These are phyloP conservation scores for Euphorbia pulcherrima DNA, from an alignment of 345 rosid species.

Conservation along the genomic window DNA sequence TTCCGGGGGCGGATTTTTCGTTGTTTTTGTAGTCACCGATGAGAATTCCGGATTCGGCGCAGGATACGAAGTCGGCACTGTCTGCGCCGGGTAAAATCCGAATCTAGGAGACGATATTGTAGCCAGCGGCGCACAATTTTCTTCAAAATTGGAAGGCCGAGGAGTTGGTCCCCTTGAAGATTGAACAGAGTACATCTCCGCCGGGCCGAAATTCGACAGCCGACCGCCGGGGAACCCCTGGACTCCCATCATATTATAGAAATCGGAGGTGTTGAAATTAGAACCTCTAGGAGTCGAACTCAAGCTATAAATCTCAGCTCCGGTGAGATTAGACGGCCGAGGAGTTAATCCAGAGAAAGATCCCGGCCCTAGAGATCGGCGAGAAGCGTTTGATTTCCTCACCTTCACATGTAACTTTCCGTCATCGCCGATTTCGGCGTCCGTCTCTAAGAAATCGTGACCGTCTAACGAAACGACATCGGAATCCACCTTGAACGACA, in stretches of 20 bases:
- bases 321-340: constrained; percentile 45
- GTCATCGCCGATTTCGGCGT: constrained; percentile 40
- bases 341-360: constrained; percentile 39
- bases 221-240: constrained; percentile 66
- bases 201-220: constrained; percentile 72
- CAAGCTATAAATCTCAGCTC: constrained; percentile 48
- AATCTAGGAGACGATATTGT: constrained; percentile 57
- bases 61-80: constrained; percentile 65
- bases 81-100: constrained; percentile 64
- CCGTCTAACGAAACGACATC: constrained; percentile 44
- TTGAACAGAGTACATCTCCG: constrained; percentile 76
- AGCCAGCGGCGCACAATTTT: constrained; percentile 42
- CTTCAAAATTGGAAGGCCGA: constrained; percentile 36
- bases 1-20: constrained; percentile 25
- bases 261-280: constrained; percentile 34
- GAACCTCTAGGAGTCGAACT: constrained; percentile 48
- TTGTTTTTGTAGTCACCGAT: constrained; percentile 27
- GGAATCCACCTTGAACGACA: constrained; percentile 44
- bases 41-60: constrained; percentile 86
- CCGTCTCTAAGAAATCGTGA: constrained; percentile 38
- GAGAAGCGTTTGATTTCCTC: constrained; percentile 41
- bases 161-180: constrained; percentile 63
- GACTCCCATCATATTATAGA: constrained; percentile 49
- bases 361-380: constrained; percentile 33
- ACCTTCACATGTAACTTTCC: constrained; percentile 44